Conservation (phyloP, 371 early-diverging fungal species). For the Rhizomucor miehei region DNA sequence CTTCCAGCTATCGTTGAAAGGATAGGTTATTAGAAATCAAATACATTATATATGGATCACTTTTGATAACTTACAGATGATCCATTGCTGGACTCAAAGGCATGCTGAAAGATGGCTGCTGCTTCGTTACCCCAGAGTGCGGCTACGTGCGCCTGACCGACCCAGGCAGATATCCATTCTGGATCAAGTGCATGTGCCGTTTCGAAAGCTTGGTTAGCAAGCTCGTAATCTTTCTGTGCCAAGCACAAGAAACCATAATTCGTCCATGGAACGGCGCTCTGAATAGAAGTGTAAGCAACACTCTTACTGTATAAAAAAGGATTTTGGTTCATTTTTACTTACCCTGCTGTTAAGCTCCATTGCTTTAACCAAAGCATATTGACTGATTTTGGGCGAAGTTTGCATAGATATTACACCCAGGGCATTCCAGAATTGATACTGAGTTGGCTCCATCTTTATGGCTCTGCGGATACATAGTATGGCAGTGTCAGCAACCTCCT, state of each 20-base stretch:
- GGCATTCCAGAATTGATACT: constrained; percentile 69
- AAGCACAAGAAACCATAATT: constrained; percentile 87
- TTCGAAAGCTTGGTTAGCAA: constrained; percentile 76
- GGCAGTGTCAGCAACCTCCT: constrained; percentile 22
- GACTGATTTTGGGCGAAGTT: constrained; percentile 61
- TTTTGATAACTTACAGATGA: constrained; percentile 41
- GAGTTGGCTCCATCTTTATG: constrained; percentile 59
- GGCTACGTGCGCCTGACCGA: constrained; percentile 82
- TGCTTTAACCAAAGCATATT: constrained; percentile 84
- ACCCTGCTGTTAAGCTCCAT: constrained; percentile 70
- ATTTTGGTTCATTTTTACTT: no score
- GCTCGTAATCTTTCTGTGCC: constrained; percentile 68
- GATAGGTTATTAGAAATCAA: background rate
- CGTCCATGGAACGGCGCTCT: constrained; percentile 74
- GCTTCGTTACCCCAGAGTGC: constrained; percentile 50
- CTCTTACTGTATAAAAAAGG: no score
- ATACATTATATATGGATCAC: no score
- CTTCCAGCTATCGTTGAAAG: constrained; percentile 47
- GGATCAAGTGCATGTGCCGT: constrained; percentile 80
- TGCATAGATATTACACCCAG: constrained; percentile 68
- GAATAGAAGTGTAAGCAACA: no score
- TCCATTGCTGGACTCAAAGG: constrained; percentile 65
- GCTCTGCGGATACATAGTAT: constrained; percentile 62
- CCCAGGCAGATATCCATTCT: constrained; percentile 78
- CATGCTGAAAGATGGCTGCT: constrained; percentile 72